Conservation (phyloP, 139 green algal genomes). For the Edaphochlamys debaryana region DNA sequence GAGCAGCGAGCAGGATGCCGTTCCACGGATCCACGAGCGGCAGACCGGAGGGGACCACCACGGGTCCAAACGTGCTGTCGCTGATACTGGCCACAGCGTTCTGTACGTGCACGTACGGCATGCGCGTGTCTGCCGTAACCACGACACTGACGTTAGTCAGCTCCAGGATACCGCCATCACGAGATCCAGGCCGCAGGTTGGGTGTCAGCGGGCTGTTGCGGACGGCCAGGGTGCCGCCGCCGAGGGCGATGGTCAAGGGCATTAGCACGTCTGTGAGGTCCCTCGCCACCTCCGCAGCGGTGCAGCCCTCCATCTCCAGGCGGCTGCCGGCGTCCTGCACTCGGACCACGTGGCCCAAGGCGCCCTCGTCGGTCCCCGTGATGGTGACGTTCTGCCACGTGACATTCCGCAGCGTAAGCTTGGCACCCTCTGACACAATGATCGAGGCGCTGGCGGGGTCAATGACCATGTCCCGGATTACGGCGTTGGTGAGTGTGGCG, state of each 20-base stretch:
- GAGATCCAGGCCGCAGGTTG: no score
- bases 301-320: no score
- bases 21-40: background rate
- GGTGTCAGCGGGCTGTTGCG: no score
- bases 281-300: no score
- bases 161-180: no score
- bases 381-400: background rate
- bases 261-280: no score
- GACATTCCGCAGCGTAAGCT: background rate
- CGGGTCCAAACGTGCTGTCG: background rate
- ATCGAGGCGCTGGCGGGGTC: background rate
- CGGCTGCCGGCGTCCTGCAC: background rate
- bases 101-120: no score
- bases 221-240: no score
- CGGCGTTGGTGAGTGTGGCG: background rate
- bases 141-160: no score
- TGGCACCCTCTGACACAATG: background rate
- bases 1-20: background rate
- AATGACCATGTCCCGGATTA: background rate
- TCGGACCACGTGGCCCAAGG: background rate
- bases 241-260: no score
- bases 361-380: no score
- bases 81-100: background rate
- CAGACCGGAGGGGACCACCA: background rate
- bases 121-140: no score